Conservation (phyloP, 1,284 basidiomycete genomes). For the Moesziomyces parantarcticus region DNA sequence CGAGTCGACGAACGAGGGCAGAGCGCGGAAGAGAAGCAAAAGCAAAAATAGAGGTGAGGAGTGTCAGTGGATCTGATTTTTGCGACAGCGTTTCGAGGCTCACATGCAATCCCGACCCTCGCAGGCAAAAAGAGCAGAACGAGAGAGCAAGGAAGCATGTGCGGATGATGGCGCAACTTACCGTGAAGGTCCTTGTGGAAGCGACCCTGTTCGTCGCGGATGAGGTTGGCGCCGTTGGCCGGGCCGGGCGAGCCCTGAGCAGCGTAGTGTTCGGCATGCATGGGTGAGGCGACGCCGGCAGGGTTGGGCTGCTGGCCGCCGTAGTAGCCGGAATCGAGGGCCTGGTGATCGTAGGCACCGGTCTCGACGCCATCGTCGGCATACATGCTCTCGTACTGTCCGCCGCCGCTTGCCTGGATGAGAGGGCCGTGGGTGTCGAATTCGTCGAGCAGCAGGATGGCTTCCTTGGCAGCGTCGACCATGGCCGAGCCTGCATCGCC, state of each 20-base stretch:
- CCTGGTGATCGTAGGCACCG: conserved; percentile 40
- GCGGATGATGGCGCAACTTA: conserved; percentile 12
- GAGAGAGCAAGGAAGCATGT: neutral
- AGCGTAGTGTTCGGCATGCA: conserved; percentile 16
- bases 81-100: too few species aligned
- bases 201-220: conserved; percentile 39
- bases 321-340: conserved; percentile 31
- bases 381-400: conserved; percentile 56
- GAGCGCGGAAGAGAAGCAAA: too few species aligned
- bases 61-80: conserved; percentile 1
- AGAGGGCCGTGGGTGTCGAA: conserved; percentile 65
- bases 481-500: conserved; percentile 68
- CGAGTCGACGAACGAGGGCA: too few species aligned
- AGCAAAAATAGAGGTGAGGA: neutral
- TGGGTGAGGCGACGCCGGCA: conserved; percentile 14
- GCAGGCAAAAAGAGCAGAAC: too few species aligned
- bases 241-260: conserved; percentile 22
- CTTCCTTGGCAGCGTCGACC: conserved; percentile 67
- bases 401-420: conserved; percentile 43
- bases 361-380: conserved; percentile 33
- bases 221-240: conserved; percentile 31
- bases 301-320: conserved; percentile 19
- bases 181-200: conserved; percentile 48
- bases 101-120: too few species aligned
- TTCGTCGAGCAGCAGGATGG: conserved; percentile 65